phyloP scores from a whole-genome alignment of 306 rosid genomes.

The Acmispon strigosus region DNA sequence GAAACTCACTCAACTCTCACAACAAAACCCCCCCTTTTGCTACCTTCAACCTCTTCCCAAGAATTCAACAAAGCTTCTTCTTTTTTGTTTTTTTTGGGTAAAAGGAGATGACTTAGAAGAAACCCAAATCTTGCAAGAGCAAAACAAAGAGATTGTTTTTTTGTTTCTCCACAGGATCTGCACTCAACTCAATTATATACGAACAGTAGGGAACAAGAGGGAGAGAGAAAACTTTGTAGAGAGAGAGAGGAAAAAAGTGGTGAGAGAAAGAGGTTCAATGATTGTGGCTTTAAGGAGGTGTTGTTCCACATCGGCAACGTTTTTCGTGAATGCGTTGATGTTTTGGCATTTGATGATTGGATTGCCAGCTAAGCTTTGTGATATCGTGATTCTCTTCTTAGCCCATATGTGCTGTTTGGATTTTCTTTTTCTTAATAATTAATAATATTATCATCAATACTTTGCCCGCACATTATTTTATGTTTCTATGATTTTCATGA shows the following conservation, averaged over 20 bases:
- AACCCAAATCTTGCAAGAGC: slow-evolving; percentile 34
- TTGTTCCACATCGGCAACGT: slow-evolving; percentile 48
- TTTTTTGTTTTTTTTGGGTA: neutral
- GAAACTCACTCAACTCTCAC: slow-evolving; percentile 6
- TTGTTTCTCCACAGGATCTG: slow-evolving; percentile 20
- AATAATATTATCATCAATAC: neutral
- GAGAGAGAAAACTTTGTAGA: neutral
- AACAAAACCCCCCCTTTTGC: slow-evolving; percentile 10
- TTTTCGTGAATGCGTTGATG: slow-evolving; percentile 28
- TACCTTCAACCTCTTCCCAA: slow-evolving; percentile 5
- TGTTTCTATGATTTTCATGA: neutral
- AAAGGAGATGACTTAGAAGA: slow-evolving; percentile 25
- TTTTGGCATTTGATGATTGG: slow-evolving; percentile 47
- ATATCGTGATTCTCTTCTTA: slow-evolving; percentile 24
- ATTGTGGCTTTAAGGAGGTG: slow-evolving; percentile 60
- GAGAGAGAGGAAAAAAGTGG: slow-evolving; percentile 14
- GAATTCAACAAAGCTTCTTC: neutral
- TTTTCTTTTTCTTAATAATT: neutral
- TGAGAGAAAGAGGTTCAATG: slow-evolving; percentile 43
- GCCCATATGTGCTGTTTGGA: slow-evolving; percentile 42
- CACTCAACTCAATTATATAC: slow-evolving; percentile 22
- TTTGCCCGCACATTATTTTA: neutral
- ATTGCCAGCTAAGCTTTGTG: slow-evolving; percentile 70
- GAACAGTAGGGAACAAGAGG: slow-evolving; percentile 25
- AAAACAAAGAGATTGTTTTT: slow-evolving; percentile 29